phyloP scores from a whole-genome alignment of 805 yeast genomes.

The Candida koratica region DNA sequence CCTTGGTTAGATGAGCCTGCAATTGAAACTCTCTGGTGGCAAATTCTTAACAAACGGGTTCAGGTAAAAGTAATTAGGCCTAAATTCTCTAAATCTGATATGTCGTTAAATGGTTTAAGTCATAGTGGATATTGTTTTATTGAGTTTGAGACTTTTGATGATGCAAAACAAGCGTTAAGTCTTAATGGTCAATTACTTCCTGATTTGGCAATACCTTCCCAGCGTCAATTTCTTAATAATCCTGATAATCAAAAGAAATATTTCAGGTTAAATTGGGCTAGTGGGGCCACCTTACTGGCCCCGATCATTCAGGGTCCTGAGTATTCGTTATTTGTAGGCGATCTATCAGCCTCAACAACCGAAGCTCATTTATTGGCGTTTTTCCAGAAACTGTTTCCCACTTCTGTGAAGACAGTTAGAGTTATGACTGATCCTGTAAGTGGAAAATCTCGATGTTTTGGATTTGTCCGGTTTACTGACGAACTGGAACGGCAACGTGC shows the following conservation, averaged over 20 bases:
- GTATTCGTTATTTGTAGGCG: slow-evolving; percentile 78
- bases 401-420: slow-evolving; percentile 70
- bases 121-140: slow-evolving; percentile 71
- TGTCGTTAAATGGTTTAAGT: slow-evolving; percentile 19
- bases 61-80: slow-evolving; percentile 63
- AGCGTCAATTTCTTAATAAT: slow-evolving; percentile 35
- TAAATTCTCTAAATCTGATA: slow-evolving; percentile 23
- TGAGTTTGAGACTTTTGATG: slow-evolving; percentile 64
- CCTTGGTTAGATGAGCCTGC: slow-evolving; percentile 72
- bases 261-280: slow-evolving; percentile 79
- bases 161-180: slow-evolving; percentile 64
- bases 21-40: slow-evolving; percentile 54
- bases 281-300: slow-evolving; percentile 71
- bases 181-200: slow-evolving; percentile 66
- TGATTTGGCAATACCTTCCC: slow-evolving; percentile 47
- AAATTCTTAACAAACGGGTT: slow-evolving; percentile 50
- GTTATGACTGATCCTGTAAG: slow-evolving; percentile 84
- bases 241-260: slow-evolving; percentile 53
- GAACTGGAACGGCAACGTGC: slow-evolving; percentile 69
- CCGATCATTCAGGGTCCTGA: slow-evolving; percentile 74
- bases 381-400: slow-evolving; percentile 61
- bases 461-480: slow-evolving; percentile 71
- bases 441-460: slow-evolving; percentile 75
- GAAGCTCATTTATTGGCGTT: slow-evolving; percentile 73
- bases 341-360: slow-evolving; percentile 70